Conservation (phyloP, 1,139 yeast species). For the Sugiyamaella grinbergsii region DNA sequence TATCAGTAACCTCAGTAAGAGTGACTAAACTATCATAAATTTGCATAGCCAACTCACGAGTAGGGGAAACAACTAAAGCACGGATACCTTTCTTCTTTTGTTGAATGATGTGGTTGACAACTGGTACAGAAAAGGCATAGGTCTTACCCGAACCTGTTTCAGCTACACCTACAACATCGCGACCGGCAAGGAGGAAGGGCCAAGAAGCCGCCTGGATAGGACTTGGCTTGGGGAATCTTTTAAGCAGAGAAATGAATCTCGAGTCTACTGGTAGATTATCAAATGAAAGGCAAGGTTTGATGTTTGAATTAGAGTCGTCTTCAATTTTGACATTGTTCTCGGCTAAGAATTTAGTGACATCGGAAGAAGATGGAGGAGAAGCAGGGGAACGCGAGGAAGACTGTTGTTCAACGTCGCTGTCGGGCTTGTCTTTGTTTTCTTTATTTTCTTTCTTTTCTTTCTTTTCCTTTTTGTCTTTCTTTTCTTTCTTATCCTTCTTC, state of each 20-base stretch:
- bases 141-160: conserved; percentile 99
- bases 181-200: conserved; percentile 82
- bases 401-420: no score
- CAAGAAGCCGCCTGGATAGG: conserved; percentile 97
- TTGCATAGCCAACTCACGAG: conserved; percentile 95
- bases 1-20: conserved; percentile 61
- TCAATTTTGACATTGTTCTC: conserved; percentile 81
- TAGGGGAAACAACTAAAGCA: conserved; percentile 89
- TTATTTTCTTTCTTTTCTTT: no score
- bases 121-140: conserved; percentile 97
- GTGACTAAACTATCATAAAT: conserved; percentile 79
- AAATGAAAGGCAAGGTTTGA: conserved; percentile 75
- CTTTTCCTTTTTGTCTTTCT: conserved; percentile 45
- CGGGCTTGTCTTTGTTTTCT: no score
- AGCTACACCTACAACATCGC: conserved; percentile 96
- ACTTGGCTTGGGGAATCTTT: conserved; percentile 81
- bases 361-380: conserved; percentile 28
- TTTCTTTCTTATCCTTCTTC: conserved; percentile 46
- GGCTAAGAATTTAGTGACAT: conserved; percentile 61
- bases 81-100: conserved; percentile 53
- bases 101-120: conserved; percentile 63
- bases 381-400: conserved; percentile 36
- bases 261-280: conserved; percentile 60
- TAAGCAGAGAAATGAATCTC: conserved; percentile 51
- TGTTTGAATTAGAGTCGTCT: conserved; percentile 52